Evolutionary conservation across 2,329 filamentous ascomycete species (phyloP), one percentile per base, ranked within the genome.

Genomic region (Mycosphaerella sp.): DNA sequence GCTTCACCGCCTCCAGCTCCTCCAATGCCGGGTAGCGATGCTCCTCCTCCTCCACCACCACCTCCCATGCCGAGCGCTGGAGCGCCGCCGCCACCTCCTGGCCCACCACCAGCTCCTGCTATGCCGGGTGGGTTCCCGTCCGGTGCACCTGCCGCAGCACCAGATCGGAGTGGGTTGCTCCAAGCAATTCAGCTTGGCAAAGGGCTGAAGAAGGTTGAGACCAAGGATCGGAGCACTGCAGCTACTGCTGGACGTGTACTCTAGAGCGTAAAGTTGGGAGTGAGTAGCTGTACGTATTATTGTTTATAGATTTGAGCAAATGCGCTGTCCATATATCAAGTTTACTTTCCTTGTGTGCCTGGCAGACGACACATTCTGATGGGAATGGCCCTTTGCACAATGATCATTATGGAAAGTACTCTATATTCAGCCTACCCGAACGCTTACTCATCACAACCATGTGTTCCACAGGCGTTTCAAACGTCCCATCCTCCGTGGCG

Each of bases 171-270:
- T 57, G 81, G 83, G 1, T 78, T 98, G 66, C 72, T 98, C 59
- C 84, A 84, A 55, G 83, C 95, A 69, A 97, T 98, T 58, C 84
- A 92, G 67, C 74, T 82, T 58, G 92, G 93, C 42, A 90, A 72
- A 71, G 72, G 83, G 2, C 75, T 98, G 67, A 90, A 80, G 77
- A 97, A 97, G 78, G 89, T 90, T 23, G 76, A 85, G 69, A 97
- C 93, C 1, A 91, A 89, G 71, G 93, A 98, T 71, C 85, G 84
- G 70, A 96, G 91, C 71, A 72, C 64, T 45, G 80, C 88, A 48
- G 71, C 83, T 49, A 77, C 84, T 54, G 87, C 89, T 21, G 92
- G 92, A n/a, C 81, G 83, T 57, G 91, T 96, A 31, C 59, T 72
- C 59, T 70, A 64, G 7, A n/a, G 29, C 12, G 1, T 10, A 8